A percentile compares a stretch with the other conserved stretches of the same genome.
phyloP scores from a whole-genome alignment of 352 stramenopile species.

The Globisporangium parvum region DNA sequence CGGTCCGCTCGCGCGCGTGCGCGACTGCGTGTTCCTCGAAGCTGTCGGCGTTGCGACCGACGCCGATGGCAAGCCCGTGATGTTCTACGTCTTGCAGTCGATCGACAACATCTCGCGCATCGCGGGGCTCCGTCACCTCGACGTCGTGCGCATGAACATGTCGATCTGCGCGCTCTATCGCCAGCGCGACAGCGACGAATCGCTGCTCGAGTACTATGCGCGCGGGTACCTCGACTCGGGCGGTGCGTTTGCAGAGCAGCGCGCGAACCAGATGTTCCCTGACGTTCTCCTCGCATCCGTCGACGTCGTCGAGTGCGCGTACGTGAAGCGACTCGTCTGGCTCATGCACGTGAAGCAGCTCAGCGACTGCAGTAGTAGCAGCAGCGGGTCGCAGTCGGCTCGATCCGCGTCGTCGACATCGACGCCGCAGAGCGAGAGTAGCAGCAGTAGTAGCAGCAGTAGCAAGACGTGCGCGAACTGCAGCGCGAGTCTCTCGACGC shows the following conservation, averaged over 20 bases:
- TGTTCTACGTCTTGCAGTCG: conserved; percentile 18
- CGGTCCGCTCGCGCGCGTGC: conserved; percentile 28
- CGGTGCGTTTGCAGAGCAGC: too few relatives aligned
- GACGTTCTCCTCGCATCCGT: not conserved
- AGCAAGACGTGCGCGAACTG: conserved; percentile 4
- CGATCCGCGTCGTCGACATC: too few relatives aligned
- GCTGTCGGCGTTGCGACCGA: conserved; percentile 30
- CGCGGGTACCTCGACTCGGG: too few relatives aligned
- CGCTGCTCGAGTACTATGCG: too few relatives aligned
- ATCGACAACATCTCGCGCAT: conserved; percentile 13
- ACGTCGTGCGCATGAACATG: conserved; percentile 9
- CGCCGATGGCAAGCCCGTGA: conserved; percentile 19
- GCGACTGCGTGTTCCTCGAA: conserved; percentile 50
- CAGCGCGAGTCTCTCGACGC: not conserved
- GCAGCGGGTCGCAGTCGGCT: too few relatives aligned
- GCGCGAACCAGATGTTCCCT: too few relatives aligned
- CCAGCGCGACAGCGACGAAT: too few relatives aligned
- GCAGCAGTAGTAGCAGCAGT: too few relatives aligned
- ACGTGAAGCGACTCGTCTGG: not conserved
- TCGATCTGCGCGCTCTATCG: conserved; percentile 5
- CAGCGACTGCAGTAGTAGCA: too few relatives aligned
- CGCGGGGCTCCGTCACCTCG: conserved; percentile 3
- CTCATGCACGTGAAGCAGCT: too few relatives aligned
- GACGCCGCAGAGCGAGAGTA: too few relatives aligned
- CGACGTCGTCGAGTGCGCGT: conserved; percentile 6